Conservation (phyloP, 2,329 filamentous ascomycete species). For the Akanthomyces muscarius region DNA sequence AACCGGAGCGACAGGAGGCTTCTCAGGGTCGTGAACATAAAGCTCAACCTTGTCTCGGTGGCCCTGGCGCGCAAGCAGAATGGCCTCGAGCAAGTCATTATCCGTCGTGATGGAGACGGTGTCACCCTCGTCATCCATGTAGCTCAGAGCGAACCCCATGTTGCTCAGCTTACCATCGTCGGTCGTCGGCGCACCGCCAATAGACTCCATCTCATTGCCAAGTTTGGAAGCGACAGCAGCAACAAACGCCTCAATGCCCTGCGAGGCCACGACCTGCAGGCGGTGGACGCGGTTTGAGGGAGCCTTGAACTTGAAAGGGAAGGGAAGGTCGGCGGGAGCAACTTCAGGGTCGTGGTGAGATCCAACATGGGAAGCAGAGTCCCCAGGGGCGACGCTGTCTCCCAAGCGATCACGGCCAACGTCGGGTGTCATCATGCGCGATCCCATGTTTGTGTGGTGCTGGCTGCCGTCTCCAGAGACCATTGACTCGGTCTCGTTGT, state of each 20-base stretch:
- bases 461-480: conserved; percentile 86
- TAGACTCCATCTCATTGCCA: conserved; percentile 72
- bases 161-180: conserved; percentile 74
- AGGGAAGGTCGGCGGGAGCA: conserved; percentile 67
- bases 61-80: conserved; percentile 73
- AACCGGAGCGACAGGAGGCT: conserved; percentile 70
- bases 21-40: conserved; percentile 89
- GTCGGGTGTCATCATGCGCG: conserved; percentile 78
- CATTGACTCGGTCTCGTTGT: conserved; percentile 93
- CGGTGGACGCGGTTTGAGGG: conserved; percentile 92
- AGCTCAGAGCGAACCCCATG: conserved; percentile 86
- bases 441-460: conserved; percentile 62
- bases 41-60: conserved; percentile 91
- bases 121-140: conserved; percentile 94
- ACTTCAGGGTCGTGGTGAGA: conserved; percentile 59
- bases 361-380: conserved; percentile 91
- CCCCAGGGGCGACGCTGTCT: conserved; percentile 85
- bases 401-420: conserved; percentile 63
- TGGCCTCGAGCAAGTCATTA: conserved; percentile 85
- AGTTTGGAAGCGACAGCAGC: conserved; percentile 77
- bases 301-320: conserved; percentile 99
- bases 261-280: conserved; percentile 75
- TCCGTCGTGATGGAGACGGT: conserved; percentile 96
- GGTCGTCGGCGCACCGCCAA: conserved; percentile 75
- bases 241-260: conserved; percentile 78